Evolutionary conservation across 371 early-diverging fungal genomes (phyloP), one percentile per base, ranked within the genome.

Genomic region (Capillidium rhysosporum): DNA sequence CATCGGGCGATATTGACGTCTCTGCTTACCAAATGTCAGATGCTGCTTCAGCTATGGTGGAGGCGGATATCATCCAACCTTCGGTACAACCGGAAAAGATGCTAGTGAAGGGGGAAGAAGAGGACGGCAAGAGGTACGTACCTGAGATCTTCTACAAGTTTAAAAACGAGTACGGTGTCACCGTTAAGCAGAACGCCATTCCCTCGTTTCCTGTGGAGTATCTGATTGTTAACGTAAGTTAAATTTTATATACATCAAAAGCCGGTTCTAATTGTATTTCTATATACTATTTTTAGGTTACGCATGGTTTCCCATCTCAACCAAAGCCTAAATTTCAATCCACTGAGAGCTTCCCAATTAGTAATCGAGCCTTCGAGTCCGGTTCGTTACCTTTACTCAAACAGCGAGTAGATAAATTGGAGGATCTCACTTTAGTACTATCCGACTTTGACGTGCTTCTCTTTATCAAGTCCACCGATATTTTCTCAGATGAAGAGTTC

Each of bases 181-280:
- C 76, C 28, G 96, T 93, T 0, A 73, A 86, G 49, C 79, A 89
- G 54, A 72, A 75, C 26, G 86, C 86, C 18, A 89, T 89, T 57
- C 95, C 95, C 0, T 82, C 86, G 0, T 97, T 95, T 61, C 98
- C 98, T 0, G 85, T 93, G 0, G 96, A 97, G 55, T 95, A 97
- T 60, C 75, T 95, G 23, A 65, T 97, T 43, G 88, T 93, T 26
- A 93, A 89, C 59, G 88, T 96, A 77, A 54, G 48, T 48, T 21
- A 24, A 26, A n/a, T n/a, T n/a, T n/a, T n/a, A n/a, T n/a, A n/a
- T n/a, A n/a, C n/a, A n/a, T n/a, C n/a, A n/a, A n/a, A n/a, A n/a
- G n/a, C n/a, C 34, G 20, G 18, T 54, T 23, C 34, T 12, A 24
- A 20, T 26, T 28, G 20, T 38, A 9, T 54, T 52, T 46, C 25